Percentiles rank a stretch among this genome's conserved stretches.
These are phyloP conservation scores for Suillus spraguei DNA, from an alignment of 768 basidiomycete species.

Conservation along the genomic window DNA sequence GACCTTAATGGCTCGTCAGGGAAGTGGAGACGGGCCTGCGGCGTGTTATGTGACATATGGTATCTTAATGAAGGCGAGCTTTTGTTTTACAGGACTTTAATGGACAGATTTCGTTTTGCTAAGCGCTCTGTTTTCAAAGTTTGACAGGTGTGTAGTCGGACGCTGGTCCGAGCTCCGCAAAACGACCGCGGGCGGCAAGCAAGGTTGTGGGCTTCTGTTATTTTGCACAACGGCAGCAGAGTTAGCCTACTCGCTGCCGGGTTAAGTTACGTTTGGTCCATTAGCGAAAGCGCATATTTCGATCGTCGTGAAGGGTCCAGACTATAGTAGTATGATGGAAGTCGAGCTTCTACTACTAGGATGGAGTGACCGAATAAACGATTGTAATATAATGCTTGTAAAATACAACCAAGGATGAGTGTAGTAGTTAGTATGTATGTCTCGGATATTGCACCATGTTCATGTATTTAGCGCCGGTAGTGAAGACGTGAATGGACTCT, in stretches of 20 bases:
- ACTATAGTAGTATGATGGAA: not conserved
- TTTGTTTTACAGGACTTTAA: slow-evolving; percentile 7
- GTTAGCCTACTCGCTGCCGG: not conserved
- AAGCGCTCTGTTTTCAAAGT: not conserved
- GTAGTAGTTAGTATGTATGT: not conserved
- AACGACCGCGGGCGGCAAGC: not conserved
- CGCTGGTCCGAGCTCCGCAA: slow-evolving; percentile 1
- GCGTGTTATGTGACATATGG: not conserved
- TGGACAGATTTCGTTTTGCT: slow-evolving; percentile 3
- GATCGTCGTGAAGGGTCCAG: slow-evolving; percentile 7
- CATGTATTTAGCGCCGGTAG: too few species aligned
- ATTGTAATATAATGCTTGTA: not conserved
- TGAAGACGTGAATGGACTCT: not conserved
- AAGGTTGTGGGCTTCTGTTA: not conserved
- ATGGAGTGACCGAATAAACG: not conserved
- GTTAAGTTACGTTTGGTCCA: not conserved
- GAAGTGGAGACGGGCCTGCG: not conserved
- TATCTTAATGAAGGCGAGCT: slow-evolving; percentile 5
- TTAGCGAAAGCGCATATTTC: not conserved
- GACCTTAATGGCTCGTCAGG: not conserved
- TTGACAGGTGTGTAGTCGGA: not conserved
- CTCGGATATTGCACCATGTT: too few species aligned
- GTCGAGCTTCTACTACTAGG: not conserved
- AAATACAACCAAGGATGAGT: too few species aligned
- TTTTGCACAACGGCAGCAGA: not conserved